Evolutionary conservation across 768 basidiomycete species (phyloP).

Genomic region (Hortiboletus flavorubellus): DNA sequence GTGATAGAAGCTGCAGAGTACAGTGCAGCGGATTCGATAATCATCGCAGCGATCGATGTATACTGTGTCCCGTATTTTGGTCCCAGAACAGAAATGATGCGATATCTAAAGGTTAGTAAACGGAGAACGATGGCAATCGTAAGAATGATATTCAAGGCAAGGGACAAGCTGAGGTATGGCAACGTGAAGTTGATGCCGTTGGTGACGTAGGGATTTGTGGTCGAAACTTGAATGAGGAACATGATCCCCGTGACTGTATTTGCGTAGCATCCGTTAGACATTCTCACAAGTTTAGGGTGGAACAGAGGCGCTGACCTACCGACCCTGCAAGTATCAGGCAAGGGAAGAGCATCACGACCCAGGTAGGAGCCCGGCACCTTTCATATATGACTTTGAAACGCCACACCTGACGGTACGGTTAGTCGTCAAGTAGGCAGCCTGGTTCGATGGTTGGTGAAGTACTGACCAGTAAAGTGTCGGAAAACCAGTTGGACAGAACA

Average conservation of each 20-base stretch:
- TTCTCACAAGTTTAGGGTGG: too few relatives aligned
- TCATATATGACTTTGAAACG: slow-evolving; percentile 20
- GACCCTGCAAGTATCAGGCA: slow-evolving; percentile 10
- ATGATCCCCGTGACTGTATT: slow-evolving; percentile 3
- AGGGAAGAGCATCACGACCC: slow-evolving; percentile 10
- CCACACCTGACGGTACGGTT: slow-evolving; percentile 8
- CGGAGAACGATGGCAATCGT: slow-evolving; percentile 32
- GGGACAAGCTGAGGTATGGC: slow-evolving; percentile 27
- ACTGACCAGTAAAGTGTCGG: slow-evolving; percentile 20
- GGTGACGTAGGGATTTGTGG: slow-evolving; percentile 10
- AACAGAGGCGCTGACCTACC: neutral
- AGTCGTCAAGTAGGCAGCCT: neutral
- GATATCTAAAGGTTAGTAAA: slow-evolving; percentile 22
- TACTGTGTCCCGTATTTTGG: slow-evolving; percentile 24
- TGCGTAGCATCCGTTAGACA: neutral
- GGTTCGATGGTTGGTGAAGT: neutral
- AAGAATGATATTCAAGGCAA: slow-evolving; percentile 32
- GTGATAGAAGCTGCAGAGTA: slow-evolving; percentile 28
- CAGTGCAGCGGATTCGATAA: slow-evolving; percentile 34
- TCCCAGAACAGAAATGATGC: slow-evolving; percentile 18
- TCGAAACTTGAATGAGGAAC: slow-evolving; percentile 12
- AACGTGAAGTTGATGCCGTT: slow-evolving; percentile 11
- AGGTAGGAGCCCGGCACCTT: neutral
- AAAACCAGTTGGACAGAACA: slow-evolving; percentile 14
- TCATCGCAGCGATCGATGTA: slow-evolving; percentile 32